A percentile compares a stretch with the other conserved stretches of the same genome.
phyloP scores from a whole-genome alignment of 768 basidiomycete genomes.

The Leccinellum albellum region DNA sequence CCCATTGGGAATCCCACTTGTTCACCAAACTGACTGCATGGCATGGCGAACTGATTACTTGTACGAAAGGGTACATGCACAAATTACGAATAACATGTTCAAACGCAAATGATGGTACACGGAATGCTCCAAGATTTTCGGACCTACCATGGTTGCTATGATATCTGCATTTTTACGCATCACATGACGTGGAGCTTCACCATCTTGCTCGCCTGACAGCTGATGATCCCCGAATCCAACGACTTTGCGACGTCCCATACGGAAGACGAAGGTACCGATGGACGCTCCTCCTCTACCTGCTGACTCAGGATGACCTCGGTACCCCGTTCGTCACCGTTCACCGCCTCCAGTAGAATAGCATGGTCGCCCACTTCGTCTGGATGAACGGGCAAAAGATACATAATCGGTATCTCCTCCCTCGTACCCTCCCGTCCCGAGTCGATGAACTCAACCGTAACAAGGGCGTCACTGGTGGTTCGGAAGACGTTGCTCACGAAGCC shows the following conservation, averaged over 20 bases:
- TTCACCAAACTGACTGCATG: too few species aligned
- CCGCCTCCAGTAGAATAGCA: slow-evolving; percentile 37
- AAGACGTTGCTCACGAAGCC: slow-evolving; percentile 30
- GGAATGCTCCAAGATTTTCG: neutral
- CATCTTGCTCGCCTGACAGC: neutral
- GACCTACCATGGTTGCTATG: neutral
- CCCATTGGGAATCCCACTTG: too few species aligned
- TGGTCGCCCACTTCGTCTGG: slow-evolving; percentile 41
- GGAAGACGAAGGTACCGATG: neutral
- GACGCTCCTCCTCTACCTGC: neutral
- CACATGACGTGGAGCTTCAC: neutral
- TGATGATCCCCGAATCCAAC: neutral
- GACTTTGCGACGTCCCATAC: neutral
- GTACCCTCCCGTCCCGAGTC: slow-evolving; percentile 32
- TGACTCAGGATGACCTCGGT: slow-evolving; percentile 44
- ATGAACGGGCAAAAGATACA: slow-evolving; percentile 39
- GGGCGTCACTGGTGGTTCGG: slow-evolving; percentile 24
- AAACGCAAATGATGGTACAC: neutral
- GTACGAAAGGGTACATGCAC: neutral
- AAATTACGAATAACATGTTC: neutral
- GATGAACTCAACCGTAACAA: slow-evolving; percentile 28
- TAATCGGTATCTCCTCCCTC: slow-evolving; percentile 36
- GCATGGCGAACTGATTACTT: neutral
- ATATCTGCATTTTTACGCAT: too few species aligned
- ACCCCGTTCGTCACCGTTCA: slow-evolving; percentile 44